Conservation (phyloP, 2,329 filamentous ascomycete species). For the Intubia oerlemansii region DNA sequence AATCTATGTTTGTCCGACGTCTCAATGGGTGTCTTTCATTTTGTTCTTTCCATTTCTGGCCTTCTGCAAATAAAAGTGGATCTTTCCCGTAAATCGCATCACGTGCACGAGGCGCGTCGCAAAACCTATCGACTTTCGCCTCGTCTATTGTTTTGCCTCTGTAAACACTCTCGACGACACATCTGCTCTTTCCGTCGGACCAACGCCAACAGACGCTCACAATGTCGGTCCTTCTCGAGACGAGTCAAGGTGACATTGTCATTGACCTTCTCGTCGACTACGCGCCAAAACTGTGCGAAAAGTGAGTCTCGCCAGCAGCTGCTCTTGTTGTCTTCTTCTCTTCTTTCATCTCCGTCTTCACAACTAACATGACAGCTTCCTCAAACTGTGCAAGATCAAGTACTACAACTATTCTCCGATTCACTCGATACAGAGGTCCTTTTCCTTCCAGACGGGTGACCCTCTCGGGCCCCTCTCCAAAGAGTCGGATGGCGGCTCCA, state of each 20-base stretch:
- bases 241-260: constrained; percentile 80
- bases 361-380: constrained; percentile 43
- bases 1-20: too few relatives aligned
- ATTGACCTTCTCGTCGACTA: constrained; percentile 82
- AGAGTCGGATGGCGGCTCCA: constrained; percentile 78
- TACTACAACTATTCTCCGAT: constrained; percentile 97
- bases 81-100: too few relatives aligned
- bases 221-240: constrained; percentile 92
- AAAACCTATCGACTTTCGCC: too few relatives aligned
- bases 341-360: neutral
- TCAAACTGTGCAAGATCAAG: constrained; percentile 97
- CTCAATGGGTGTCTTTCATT: too few relatives aligned
- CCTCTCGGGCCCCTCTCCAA: constrained; percentile 69
- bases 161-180: too few relatives aligned
- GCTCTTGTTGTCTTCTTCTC: neutral
- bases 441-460: constrained; percentile 91
- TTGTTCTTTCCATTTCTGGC: too few relatives aligned
- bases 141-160: too few relatives aligned
- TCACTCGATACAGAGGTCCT: constrained; percentile 81
- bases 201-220: too few relatives aligned
- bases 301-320: constrained; percentile 40
- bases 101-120: too few relatives aligned
- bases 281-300: constrained; percentile 81
- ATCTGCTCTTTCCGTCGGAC: too few relatives aligned
- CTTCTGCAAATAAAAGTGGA: too few relatives aligned